Evolutionary conservation across 2,329 filamentous ascomycete genomes (phyloP).

Genomic region (Diaporthe sp.): DNA sequence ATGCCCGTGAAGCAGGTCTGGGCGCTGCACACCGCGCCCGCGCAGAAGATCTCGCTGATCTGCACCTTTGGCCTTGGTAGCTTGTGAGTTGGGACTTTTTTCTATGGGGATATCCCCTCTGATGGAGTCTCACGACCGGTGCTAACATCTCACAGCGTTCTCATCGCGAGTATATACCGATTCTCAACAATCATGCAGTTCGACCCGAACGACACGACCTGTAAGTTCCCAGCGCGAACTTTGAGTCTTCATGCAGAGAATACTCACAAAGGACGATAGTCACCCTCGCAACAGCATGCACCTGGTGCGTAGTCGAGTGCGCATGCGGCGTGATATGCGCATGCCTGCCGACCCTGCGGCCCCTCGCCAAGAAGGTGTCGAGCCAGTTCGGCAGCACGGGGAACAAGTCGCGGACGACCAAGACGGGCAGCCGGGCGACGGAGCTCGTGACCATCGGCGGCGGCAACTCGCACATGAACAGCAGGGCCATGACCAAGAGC

Average conservation of each 20-base stretch:
- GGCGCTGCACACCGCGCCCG: conserved; percentile 38
- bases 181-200: conserved; percentile 51
- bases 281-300: conserved; percentile 49
- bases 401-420: conserved; percentile 14
- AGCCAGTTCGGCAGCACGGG: conserved; percentile 39
- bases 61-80: conserved; percentile 46
- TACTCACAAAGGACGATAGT: conserved; percentile 35
- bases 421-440: conserved; percentile 19
- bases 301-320: conserved; percentile 53
- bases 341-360: conserved; percentile 60
- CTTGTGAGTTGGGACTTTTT: conserved; percentile 49
- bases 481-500: conserved; percentile 34
- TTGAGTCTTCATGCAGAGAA: neutral
- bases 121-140: too few relatives aligned
- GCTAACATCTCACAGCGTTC: conserved; percentile 44
- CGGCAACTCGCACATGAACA: conserved; percentile 14
- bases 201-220: conserved; percentile 46
- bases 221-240: neutral
- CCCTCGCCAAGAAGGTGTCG: conserved; percentile 43
- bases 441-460: conserved; percentile 40
- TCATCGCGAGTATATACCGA: conserved; percentile 47
- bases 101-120: neutral
- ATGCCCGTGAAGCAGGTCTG: conserved; percentile 44
- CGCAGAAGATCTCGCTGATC: conserved; percentile 37
- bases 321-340: conserved; percentile 56